Evolutionary conservation across 2,329 filamentous ascomycete genomes (phyloP).

Genomic region (Aplosporella prunicola): DNA sequence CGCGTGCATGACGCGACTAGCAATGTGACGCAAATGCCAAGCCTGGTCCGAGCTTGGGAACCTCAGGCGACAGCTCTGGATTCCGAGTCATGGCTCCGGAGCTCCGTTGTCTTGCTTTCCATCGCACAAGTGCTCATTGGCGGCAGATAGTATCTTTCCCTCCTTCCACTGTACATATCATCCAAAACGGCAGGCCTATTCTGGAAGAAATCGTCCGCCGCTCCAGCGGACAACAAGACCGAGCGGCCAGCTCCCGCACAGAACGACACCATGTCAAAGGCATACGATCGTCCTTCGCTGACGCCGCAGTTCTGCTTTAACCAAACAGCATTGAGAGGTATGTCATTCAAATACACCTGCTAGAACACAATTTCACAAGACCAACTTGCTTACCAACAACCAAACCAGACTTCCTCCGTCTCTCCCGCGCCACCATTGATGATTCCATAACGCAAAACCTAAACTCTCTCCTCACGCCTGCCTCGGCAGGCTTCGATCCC

Average conservation of each 20-base stretch:
- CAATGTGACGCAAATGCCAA: too few relatives aligned
- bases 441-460: constrained; percentile 90
- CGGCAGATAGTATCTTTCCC: too few relatives aligned
- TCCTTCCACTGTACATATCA: not conserved
- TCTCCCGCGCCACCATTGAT: constrained; percentile 77
- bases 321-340: constrained; percentile 41
- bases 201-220: constrained; percentile 10
- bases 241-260: not conserved
- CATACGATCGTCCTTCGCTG: constrained; percentile 30
- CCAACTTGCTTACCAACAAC: not conserved
- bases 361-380: not conserved
- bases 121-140: too few relatives aligned
- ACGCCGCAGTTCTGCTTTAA: constrained; percentile 45
- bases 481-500: constrained; percentile 65
- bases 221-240: constrained; percentile 4
- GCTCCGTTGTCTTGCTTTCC: too few relatives aligned
- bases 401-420: constrained; percentile 72
- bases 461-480: constrained; percentile 76
- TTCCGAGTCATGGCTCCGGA: too few relatives aligned
- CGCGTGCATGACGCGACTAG: too few relatives aligned
- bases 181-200: constrained; percentile 12
- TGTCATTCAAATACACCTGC: not conserved
- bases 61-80: too few relatives aligned
- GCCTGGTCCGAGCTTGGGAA: too few relatives aligned
- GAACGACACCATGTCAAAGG: constrained; percentile 30